These are phyloP conservation scores for Euphorbia schlechtendalii DNA, from an alignment of 441 rosid species.

Conservation along the genomic window DNA sequence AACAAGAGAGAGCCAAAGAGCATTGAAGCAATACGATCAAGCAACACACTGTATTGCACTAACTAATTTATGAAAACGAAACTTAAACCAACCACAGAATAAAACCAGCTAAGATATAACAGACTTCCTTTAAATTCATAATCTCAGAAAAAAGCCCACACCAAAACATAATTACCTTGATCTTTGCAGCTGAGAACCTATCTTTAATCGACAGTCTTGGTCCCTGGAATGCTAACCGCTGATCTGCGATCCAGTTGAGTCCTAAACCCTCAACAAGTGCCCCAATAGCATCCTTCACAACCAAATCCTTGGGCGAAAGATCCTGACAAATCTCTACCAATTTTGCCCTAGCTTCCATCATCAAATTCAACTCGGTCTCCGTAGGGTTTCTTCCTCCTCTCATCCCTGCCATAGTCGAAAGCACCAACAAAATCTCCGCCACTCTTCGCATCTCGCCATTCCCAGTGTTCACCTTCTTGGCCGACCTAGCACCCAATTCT, in stretches of 20 bases:
- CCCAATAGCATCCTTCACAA: constrained; percentile 45
- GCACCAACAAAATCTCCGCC: constrained; percentile 79
- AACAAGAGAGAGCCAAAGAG: not conserved
- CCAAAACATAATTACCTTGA: constrained; percentile 43
- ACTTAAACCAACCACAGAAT: too few species aligned
- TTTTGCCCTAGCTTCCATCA: constrained; percentile 73
- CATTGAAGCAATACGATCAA: not conserved
- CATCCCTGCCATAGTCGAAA: constrained; percentile 70
- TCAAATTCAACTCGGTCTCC: constrained; percentile 49
- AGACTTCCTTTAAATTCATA: too few species aligned
- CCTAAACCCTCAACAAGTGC: constrained; percentile 76
- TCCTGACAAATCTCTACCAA: constrained; percentile 48
- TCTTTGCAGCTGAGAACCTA: constrained; percentile 48
- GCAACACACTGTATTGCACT: too few species aligned
- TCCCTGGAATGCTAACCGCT: constrained; percentile 50
- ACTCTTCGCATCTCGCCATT: constrained; percentile 42
- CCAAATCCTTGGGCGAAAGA: constrained; percentile 58
- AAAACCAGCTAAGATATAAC: too few species aligned
- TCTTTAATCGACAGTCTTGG: constrained; percentile 59
- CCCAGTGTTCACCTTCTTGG: constrained; percentile 39
- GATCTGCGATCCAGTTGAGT: constrained; percentile 53
- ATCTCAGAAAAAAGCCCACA: too few species aligned
- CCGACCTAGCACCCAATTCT: constrained; percentile 18
- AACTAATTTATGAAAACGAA: too few species aligned
- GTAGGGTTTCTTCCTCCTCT: constrained; percentile 66